Base-by-base conservation (phyloP, 257 asterid genomes). In the Jacaranda mimosifolia region DNA sequence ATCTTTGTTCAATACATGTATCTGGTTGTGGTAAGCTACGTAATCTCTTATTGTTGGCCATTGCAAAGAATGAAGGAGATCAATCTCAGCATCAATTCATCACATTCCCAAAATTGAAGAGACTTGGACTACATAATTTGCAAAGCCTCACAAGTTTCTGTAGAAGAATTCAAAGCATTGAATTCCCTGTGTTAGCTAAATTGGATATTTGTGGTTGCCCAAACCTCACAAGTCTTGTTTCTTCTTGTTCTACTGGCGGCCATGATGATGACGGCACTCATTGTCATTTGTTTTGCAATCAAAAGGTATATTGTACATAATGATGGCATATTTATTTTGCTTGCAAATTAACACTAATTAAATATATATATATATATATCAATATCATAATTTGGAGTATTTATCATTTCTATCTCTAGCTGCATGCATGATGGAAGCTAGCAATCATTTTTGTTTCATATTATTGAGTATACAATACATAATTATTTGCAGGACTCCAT, bases 151-250 rank as follows among this genome's bases (percentile, higher is more conserved):
- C 19, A 7, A 15, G 39, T 46, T n/a, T 73, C 35, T 26, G 62
- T 39, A 35, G n/a, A n/a, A 62, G 78, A 62, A 21, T 60, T 9
- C 64, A 62, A 17, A 62, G n/a, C n/a, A n/a, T n/a, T n/a, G n/a
- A n/a, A n/a, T n/a, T 62, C 39, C 71, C 79, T 63, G 2, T 15
- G 4, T 43, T 74, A 21, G 5, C 62, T 4, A 3, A 1, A 0
- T 3, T 57, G 57, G 15, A 1, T 0, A 17, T 74, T 10, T 0
- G 0, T 0, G 3, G 6, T 4, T 74, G 63, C 55, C 1, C 13
- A 6, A 4, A 48, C 4, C 9, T 73, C 55, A 73, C 14, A 32
- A 45, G 45, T 43, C 5, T 57, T 9, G 52, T 38, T 57, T 10
- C 70, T 26, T 3, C 3, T 51, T 1, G 57, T 45, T n/a, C n/a